A percentile compares a stretch with the other conserved stretches of the same genome.
Evolutionary conservation across 371 early-diverging fungal species (phyloP).

Genomic region (Mucor piriformis): DNA sequence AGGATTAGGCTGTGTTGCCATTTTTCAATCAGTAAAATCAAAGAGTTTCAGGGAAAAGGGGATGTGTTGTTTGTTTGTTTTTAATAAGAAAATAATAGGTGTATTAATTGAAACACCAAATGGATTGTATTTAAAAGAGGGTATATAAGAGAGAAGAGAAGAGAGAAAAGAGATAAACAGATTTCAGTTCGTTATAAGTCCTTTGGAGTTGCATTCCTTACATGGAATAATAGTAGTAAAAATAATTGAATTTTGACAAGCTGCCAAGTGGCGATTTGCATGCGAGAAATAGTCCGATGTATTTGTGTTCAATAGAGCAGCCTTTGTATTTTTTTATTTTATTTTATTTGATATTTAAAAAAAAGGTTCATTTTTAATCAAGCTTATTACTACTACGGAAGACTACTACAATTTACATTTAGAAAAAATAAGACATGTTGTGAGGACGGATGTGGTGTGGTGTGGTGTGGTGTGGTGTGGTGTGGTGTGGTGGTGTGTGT

Average conservation of each 20-base stretch:
- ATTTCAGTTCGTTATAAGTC: not conserved
- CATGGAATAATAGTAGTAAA: slow-evolving; percentile 1
- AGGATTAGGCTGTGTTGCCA: slow-evolving; percentile 39
- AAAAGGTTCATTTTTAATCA: slow-evolving; percentile 1
- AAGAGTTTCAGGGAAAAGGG: not conserved
- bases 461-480: not conserved
- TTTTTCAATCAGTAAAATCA: slow-evolving; percentile 2
- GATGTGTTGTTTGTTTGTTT: not conserved
- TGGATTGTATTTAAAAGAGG: not conserved
- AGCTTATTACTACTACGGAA: slow-evolving; percentile 11
- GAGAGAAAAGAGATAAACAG: not conserved
- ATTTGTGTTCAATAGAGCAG: no score
- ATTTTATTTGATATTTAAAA: not conserved
- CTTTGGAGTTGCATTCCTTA: not conserved
- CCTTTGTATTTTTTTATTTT: no score
- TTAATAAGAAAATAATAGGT: not conserved
- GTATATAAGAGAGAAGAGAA: not conserved
- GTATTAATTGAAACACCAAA: not conserved
- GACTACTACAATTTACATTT: slow-evolving; percentile 22
- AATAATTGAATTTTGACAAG: not conserved
- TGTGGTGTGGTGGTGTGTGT: not conserved
- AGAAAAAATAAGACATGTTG: slow-evolving; percentile 10
- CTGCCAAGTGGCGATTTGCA: not conserved
- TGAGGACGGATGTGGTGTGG: slow-evolving; percentile 1
- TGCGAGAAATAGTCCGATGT: not conserved